Percentiles rank a stretch among this genome's conserved stretches.
phyloP scores from a whole-genome alignment of 2,329 filamentous ascomycete species.

The Chrysoporthe austroafricana region DNA sequence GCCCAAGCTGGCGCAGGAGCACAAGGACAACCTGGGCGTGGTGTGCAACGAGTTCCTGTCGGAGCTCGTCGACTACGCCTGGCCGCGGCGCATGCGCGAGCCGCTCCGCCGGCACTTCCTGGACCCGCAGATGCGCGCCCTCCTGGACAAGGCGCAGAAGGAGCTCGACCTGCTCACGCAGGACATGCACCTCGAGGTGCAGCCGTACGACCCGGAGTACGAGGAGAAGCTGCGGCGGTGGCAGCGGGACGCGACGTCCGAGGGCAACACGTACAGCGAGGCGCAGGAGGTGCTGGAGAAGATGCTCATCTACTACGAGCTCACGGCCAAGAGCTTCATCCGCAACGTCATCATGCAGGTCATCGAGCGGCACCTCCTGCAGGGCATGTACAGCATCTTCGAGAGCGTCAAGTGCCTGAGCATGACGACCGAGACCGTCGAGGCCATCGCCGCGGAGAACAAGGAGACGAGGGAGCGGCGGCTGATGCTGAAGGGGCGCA shows the following conservation, averaged over 20 bases:
- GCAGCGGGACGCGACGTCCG: constrained; percentile 49
- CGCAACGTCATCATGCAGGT: constrained; percentile 58
- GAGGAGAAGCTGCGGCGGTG: constrained; percentile 54
- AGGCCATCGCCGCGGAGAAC: constrained; percentile 57
- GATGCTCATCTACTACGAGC: constrained; percentile 60
- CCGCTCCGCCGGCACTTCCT: constrained; percentile 54
- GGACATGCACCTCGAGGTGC: constrained; percentile 57
- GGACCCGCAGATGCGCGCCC: constrained; percentile 51
- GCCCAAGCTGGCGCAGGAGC: constrained; percentile 55
- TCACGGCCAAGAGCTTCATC: constrained; percentile 56
- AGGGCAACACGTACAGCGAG: constrained; percentile 49
- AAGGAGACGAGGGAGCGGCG: constrained; percentile 56
- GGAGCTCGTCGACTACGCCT: constrained; percentile 55
- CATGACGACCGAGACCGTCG: constrained; percentile 49
- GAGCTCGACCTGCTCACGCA: constrained; percentile 52
- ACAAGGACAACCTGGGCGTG: constrained; percentile 57
- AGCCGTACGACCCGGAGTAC: constrained; percentile 58
- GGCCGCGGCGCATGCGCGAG: constrained; percentile 56
- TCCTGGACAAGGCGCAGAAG: constrained; percentile 50
- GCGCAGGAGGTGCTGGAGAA: constrained; percentile 59
- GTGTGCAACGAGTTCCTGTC: constrained; percentile 58
- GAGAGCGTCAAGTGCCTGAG: constrained; percentile 55
- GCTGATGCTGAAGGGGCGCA: constrained; percentile 51
- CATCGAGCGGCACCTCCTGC: constrained; percentile 54
- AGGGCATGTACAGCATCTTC: constrained; percentile 56